Percentiles rank a stretch among this genome's conserved stretches.
These are phyloP conservation scores for Curvularia spicifera DNA, from an alignment of 2,329 filamentous ascomycete species.

Conservation along the genomic window DNA sequence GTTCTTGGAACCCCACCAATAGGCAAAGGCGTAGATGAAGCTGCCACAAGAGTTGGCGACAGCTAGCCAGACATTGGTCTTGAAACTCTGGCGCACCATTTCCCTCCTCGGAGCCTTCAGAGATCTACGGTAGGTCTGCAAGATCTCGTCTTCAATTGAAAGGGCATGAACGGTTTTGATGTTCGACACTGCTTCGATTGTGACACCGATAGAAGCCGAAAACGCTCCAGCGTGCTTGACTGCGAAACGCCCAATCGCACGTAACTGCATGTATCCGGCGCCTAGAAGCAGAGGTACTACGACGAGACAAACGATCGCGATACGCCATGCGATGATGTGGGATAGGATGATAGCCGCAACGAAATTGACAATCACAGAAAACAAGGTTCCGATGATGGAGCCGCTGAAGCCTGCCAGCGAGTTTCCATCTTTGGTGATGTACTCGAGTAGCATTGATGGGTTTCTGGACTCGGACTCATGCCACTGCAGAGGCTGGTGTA, in stretches of 20 bases:
- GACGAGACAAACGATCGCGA: slow-evolving; percentile 73
- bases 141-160: slow-evolving; percentile 59
- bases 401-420: slow-evolving; percentile 72
- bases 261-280: slow-evolving; percentile 72
- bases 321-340: slow-evolving; percentile 76
- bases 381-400: slow-evolving; percentile 71
- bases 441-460: slow-evolving; percentile 66
- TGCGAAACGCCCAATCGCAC: slow-evolving; percentile 65
- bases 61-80: slow-evolving; percentile 66
- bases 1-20: slow-evolving; percentile 79
- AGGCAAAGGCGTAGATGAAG: slow-evolving; percentile 75
- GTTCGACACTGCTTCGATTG: slow-evolving; percentile 59
- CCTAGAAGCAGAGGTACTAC: slow-evolving; percentile 72
- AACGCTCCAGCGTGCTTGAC: slow-evolving; percentile 60
- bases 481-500: slow-evolving; percentile 73
- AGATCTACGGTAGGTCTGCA: slow-evolving; percentile 55
- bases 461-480: slow-evolving; percentile 70
- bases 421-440: slow-evolving; percentile 73
- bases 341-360: slow-evolving; percentile 71
- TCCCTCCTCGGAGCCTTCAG: slow-evolving; percentile 57
- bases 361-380: slow-evolving; percentile 72
- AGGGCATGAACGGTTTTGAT: slow-evolving; percentile 61
- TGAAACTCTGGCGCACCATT: slow-evolving; percentile 56
- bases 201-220: slow-evolving; percentile 58
- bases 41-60: slow-evolving; percentile 67